These are phyloP conservation scores for Bimuria novae-zelandiae DNA, from an alignment of 2,329 filamentous ascomycete species.

Conservation along the genomic window DNA sequence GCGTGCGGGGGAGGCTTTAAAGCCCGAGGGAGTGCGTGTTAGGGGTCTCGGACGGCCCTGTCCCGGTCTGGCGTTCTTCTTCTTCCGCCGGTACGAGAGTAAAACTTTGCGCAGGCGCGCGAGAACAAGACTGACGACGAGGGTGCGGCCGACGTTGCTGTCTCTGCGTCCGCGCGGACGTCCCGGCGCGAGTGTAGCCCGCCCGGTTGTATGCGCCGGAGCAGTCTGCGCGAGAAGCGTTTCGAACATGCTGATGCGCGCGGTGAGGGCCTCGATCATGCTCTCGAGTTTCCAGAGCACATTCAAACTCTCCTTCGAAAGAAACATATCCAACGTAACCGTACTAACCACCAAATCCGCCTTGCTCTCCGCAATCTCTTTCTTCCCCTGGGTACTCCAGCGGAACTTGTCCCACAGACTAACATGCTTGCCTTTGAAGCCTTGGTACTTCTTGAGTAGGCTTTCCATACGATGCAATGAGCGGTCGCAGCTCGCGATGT, in stretches of 20 bases:
- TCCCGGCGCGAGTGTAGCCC: too few species aligned
- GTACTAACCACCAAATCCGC: conserved; percentile 16
- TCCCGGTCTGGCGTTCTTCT: not conserved
- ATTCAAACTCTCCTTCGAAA: conserved; percentile 6
- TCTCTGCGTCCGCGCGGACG: not conserved
- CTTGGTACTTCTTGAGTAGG: conserved; percentile 15
- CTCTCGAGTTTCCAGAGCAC: conserved; percentile 17
- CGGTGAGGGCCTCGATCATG: conserved; percentile 14
- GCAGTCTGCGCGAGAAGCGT: not conserved
- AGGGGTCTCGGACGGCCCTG: conserved; percentile 3
- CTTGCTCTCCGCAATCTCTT: conserved; percentile 20
- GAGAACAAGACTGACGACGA: conserved; percentile 13
- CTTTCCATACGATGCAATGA: conserved; percentile 10
- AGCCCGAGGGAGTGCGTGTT: conserved; percentile 12
- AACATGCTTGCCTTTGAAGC: conserved; percentile 11
- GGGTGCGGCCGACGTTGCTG: conserved; percentile 8
- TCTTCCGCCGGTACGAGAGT: conserved; percentile 5
- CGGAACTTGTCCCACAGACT: conserved; percentile 17
- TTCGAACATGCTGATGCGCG: conserved; percentile 9
- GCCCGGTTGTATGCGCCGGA: too few species aligned
- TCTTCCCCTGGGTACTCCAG: conserved; percentile 21
- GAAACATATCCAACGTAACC: conserved; percentile 14
- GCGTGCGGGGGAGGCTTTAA: conserved; percentile 7
- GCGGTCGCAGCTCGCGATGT: conserved; percentile 13
- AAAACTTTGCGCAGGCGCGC: not conserved